Base-by-base conservation (phyloP, 768 basidiomycete species). In the Pisolithus tinctorius region DNA sequence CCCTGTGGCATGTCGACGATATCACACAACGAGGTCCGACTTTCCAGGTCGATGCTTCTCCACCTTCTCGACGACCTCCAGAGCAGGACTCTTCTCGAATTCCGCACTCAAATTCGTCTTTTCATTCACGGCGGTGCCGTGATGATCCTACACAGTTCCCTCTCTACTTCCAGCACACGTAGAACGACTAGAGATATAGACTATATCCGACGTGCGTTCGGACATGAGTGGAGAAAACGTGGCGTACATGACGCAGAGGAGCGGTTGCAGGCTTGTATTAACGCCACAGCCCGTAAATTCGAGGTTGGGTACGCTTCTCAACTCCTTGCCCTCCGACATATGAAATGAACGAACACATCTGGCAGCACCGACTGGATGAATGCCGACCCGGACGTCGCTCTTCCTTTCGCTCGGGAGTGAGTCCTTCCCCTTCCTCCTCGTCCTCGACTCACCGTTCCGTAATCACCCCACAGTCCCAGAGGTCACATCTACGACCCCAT, bases 61-160 rank as follows among this genome's bases (percentile, higher is more conserved):
- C 52, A 59, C 2, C 69, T 81, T 48, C 77, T 87, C 37, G 63
- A 64, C 13, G 67, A 77, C 57, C 75, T 87, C 52, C 81, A 85
- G 4, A 66, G 64, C 1, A 73, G 76, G 11, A 67, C 82, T 1
- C 62, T 71, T 11, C 55, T 60, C 1, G 65, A 64, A 6, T 86
- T 86, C 58, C 70, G 72, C n/a, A 62, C 62, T 31, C 76, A 74
- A 34, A 72, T 87, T 4, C 75, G 79, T 6, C 72, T 88, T 16
- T 79, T 86, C 45, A 72, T 84, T 0, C 86, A 88, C 51, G 86
- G 86, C 20, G 86, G 86, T 0, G 84, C 83, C 0, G 83, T 83
- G 50, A 86, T 87, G 83, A 74, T 88, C 23, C 73, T 88, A 1
- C 84, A 88, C 43, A 73, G 72, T 0, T 61, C 65, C 1, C 67